phyloP scores from a whole-genome alignment of 768 basidiomycete genomes.

The Dacryopinax spathularia region DNA sequence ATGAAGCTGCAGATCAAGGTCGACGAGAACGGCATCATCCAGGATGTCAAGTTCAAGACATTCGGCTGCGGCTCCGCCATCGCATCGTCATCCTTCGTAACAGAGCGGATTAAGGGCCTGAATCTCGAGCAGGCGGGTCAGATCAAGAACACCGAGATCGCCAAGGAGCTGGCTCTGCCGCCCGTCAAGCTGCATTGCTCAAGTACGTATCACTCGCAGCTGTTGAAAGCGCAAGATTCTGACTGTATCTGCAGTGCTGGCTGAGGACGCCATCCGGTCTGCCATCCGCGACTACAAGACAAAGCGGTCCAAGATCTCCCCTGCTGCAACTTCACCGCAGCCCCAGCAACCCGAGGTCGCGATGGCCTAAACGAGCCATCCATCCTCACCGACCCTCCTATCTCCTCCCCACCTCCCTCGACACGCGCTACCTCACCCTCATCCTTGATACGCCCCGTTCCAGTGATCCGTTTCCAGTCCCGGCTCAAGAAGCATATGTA shows the following conservation, averaged over 20 bases:
- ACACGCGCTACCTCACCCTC: slow-evolving; percentile 1
- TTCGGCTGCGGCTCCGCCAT: slow-evolving; percentile 98
- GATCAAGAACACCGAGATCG: slow-evolving; percentile 99
- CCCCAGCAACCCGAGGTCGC: slow-evolving; percentile 23
- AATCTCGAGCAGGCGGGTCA: slow-evolving; percentile 85
- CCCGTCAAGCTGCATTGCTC: slow-evolving; percentile 95
- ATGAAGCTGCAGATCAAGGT: slow-evolving; percentile 99
- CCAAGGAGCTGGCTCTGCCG: slow-evolving; percentile 86
- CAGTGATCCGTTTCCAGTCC: too few relatives aligned
- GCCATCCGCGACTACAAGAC: slow-evolving; percentile 91
- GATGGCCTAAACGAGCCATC: slow-evolving; percentile 34
- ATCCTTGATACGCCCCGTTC: too few relatives aligned
- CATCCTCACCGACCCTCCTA: slow-evolving; percentile 15
- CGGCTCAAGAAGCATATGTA: too few relatives aligned
- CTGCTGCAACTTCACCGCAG: slow-evolving; percentile 30
- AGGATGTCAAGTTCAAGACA: slow-evolving; percentile 98
- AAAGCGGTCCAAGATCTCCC: slow-evolving; percentile 49
- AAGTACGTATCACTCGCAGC: slow-evolving; percentile 40
- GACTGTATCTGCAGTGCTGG: slow-evolving; percentile 51
- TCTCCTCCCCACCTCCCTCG: background rate
- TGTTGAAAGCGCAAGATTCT: slow-evolving; percentile 6
- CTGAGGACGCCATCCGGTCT: slow-evolving; percentile 96
- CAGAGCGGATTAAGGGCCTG: slow-evolving; percentile 91
- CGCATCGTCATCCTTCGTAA: slow-evolving; percentile 96
- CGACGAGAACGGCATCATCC: slow-evolving; percentile 85